Evolutionary conservation across 805 yeast species (phyloP).

Genomic region (Hanseniaspora clermontiae): DNA sequence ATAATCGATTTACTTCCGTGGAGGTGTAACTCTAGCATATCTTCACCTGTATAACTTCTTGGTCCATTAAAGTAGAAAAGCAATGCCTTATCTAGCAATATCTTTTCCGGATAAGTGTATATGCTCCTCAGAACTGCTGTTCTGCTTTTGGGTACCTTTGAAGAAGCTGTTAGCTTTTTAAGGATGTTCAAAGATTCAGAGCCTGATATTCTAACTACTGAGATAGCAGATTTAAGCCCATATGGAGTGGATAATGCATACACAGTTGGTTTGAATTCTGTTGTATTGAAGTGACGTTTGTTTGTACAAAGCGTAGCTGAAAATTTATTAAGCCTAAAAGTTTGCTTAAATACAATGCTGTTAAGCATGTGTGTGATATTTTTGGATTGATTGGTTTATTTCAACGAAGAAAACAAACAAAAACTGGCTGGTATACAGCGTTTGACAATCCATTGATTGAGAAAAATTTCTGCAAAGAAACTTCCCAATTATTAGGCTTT

Average conservation of each 20-base stretch:
- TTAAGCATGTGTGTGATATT: not conserved
- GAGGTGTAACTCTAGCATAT: constrained; percentile 71
- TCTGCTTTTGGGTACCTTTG: constrained; percentile 36
- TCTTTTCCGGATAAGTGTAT: constrained; percentile 26
- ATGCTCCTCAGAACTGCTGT: constrained; percentile 47
- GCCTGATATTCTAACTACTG: constrained; percentile 75
- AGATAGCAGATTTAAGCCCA: constrained; percentile 65
- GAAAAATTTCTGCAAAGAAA: too few relatives aligned
- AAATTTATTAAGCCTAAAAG: not conserved
- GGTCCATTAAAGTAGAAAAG: constrained; percentile 60
- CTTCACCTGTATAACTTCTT: constrained; percentile 84
- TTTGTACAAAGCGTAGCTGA: not conserved
- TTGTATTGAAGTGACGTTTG: not conserved
- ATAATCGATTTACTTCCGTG: constrained; percentile 91
- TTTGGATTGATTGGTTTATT: too few relatives aligned
- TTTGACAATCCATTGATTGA: too few relatives aligned
- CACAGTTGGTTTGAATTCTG: constrained; percentile 46
- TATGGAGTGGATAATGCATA: constrained; percentile 83
- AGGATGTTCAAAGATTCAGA: constrained; percentile 40
- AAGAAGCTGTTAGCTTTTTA: constrained; percentile 34
- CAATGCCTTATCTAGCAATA: constrained; percentile 65
- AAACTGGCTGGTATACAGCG: too few relatives aligned
- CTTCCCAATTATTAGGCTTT: too few relatives aligned
- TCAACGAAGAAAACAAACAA: too few relatives aligned
- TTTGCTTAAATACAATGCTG: not conserved